These are phyloP conservation scores for Phytophthora pisi DNA, from an alignment of 352 stramenopile genomes.

Conservation along the genomic window DNA sequence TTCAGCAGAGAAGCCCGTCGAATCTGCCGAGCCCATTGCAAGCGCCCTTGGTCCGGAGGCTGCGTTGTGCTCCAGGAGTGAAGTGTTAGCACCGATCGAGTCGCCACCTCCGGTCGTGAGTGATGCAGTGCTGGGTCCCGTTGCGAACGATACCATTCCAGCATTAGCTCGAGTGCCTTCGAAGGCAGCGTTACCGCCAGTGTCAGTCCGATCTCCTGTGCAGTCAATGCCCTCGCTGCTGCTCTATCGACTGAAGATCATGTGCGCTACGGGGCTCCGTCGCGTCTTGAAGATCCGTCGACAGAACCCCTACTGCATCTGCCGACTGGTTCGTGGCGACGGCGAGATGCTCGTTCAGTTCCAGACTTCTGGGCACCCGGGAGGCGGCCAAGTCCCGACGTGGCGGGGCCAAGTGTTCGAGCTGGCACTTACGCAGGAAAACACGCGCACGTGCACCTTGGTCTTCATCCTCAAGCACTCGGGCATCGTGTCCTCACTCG, in stretches of 20 bases:
- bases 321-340: conserved; percentile 27
- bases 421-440: conserved; percentile 24
- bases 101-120: background rate
- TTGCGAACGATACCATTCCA: conserved; percentile 3
- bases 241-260: conserved; percentile 33
- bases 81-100: background rate
- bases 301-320: conserved; percentile 37
- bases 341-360: conserved; percentile 28
- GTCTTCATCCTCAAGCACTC: conserved; percentile 39
- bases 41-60: background rate
- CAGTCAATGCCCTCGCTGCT: conserved; percentile 13
- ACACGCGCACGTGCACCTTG: conserved; percentile 30
- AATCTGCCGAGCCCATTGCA: conserved; percentile 6
- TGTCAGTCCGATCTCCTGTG: conserved; percentile 15
- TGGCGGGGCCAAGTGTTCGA: conserved; percentile 37
- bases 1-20: background rate
- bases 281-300: conserved; percentile 22
- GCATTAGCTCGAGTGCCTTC: conserved; percentile 15
- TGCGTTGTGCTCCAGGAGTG: conserved; percentile 8
- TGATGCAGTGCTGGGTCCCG: background rate
- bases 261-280: conserved; percentile 25
- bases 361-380: conserved; percentile 30
- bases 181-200: conserved; percentile 15
- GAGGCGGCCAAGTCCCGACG: conserved; percentile 28
- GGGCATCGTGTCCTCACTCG: conserved; percentile 18